Base-by-base conservation (phyloP, 2,329 filamentous ascomycete species). In the Cryphonectria parasitica region DNA sequence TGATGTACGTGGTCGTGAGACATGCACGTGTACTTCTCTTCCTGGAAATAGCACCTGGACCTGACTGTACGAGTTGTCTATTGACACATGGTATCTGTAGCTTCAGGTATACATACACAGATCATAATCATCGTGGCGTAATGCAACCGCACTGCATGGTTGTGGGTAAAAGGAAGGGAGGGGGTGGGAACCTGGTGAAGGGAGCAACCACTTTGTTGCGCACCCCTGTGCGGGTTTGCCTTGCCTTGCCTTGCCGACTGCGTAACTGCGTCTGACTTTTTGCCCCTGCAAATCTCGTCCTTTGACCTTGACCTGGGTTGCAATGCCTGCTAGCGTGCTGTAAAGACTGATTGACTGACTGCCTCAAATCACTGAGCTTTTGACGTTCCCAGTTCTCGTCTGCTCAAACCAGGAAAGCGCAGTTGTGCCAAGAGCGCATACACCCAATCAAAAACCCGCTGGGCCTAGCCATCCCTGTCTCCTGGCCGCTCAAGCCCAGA, bases 401-500 rank as follows among this genome's bases (percentile, higher is more conserved):
- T 25, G 63, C 72, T 49, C 73, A 69, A 68, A 71, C 66, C 64
- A 69, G 69, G 74, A 71, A 69, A 68, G 74, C 73, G 66, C 69
- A 67, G 17, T 3, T 13, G 52, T 74, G 74, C 73, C 72, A 68
- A 52, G 52, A 34, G 22, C 34, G 22, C 22, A 45, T 72, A 58
- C 71, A 69, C 66, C 77, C 77, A 78, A 78, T 78, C 34, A 73
- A 74, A 78, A 77, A 69, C 75, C 71, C 62, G 69, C 49, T 60
- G 58, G 49, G 0, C 64, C 34, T 5, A 13, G 25, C 43, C 36
- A 56, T 41, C 49, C 67, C 68, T 72, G 68, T 61, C 66, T 70
- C 63, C 69, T 63, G 62, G 8, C 62, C 62, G 17, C 62, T 41
- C n/a, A 56, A 34, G 39, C 15, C 49, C 72, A 75, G 76, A 73